These are phyloP conservation scores for Penicillium nucicola DNA, from an alignment of 495 filamentous ascomycete genomes.

Conservation along the genomic window DNA sequence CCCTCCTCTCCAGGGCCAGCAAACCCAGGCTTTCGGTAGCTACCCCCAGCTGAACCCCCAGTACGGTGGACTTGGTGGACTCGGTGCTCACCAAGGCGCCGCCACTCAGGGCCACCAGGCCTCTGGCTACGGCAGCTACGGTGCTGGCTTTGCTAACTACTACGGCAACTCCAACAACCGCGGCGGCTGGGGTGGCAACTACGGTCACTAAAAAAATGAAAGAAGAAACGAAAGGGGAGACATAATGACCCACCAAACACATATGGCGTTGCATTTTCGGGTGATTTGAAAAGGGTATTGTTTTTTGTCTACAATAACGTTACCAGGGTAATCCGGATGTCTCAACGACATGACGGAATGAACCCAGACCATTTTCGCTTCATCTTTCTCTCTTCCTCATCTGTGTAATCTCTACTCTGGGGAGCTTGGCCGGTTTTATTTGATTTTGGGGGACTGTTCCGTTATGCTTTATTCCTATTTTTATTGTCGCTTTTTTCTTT, in stretches of 20 bases:
- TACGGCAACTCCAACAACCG: conserved; percentile 45
- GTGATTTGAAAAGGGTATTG: conserved; percentile 29
- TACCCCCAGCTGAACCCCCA: conserved; percentile 76
- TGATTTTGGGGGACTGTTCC: conserved; percentile 17
- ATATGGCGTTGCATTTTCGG: conserved; percentile 38
- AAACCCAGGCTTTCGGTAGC: conserved; percentile 64
- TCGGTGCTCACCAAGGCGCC: conserved; percentile 61
- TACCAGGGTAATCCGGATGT: conserved; percentile 7
- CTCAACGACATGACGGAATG: conserved; percentile 16
- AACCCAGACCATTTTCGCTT: conserved; percentile 23
- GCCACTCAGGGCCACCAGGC: conserved; percentile 59
- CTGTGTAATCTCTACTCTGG: conserved; percentile 49
- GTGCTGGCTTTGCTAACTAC: conserved; percentile 67
- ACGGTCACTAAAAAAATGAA: conserved; percentile 10
- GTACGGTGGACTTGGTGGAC: conserved; percentile 68
- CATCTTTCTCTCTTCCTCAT: conserved; percentile 31
- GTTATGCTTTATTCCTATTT: conserved; percentile 17
- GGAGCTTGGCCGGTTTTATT: conserved; percentile 44
- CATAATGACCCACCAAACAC: conserved; percentile 19
- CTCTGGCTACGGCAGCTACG: conserved; percentile 54
- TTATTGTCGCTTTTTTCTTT: conserved; percentile 16
- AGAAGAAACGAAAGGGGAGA: conserved; percentile 5
- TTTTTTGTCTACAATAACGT: conserved; percentile 16
- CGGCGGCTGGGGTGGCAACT: conserved; percentile 13
- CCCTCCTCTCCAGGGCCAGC: conserved; percentile 72